Base-by-base conservation (phyloP, 192 early-diverging fungal genomes). In the Helicostylum pulchrum region DNA sequence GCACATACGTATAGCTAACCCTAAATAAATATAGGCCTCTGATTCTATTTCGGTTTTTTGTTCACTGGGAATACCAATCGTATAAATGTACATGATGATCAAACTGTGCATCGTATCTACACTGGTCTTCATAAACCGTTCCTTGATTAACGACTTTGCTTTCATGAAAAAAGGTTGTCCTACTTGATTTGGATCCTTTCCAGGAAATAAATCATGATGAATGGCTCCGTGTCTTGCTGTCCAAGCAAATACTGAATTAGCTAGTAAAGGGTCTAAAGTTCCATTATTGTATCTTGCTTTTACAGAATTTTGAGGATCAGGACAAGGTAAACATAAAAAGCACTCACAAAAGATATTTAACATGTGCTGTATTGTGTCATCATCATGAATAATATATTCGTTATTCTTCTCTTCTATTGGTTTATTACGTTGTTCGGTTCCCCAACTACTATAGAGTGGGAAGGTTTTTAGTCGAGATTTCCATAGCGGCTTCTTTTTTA, bases 381-480 rank as follows among this genome's bases (percentile, higher is more conserved):
- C 19, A 34, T 56, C 31, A 26, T 19, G 31, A n/a, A 39, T 20
- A 11, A 51, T 7, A 11, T 31, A 32, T 23, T 61, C 12, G 36
- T 59, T 15, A 54, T 21, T 53, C 26, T 36, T 9, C 19, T 65
- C 23, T 11, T 50, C 45, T 61, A 58, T 39, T 65, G 53, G 19
- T 36, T 60, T 26, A 21, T 17, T 51, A 8, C 45, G 64, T 9
- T 39, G 12, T 2, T 7, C 36, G 4, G 36, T 31, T 31, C 71
- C 74, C 74, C 74, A 76, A 14, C 36, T 58, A 42, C 68, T 76
- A 10, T 76, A 76, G 21, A 76, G 53, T n/a, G 74, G 74, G 30
- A 71, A 71, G 3, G 30, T 36, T 17, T 51, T 62, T 17, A 49
- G 20, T 4, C 30, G 21, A 3, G 61, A 11, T 15, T 51, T 51